These are phyloP conservation scores for Wickerhamiella galacta DNA, from an alignment of 805 yeast genomes.

Conservation along the genomic window DNA sequence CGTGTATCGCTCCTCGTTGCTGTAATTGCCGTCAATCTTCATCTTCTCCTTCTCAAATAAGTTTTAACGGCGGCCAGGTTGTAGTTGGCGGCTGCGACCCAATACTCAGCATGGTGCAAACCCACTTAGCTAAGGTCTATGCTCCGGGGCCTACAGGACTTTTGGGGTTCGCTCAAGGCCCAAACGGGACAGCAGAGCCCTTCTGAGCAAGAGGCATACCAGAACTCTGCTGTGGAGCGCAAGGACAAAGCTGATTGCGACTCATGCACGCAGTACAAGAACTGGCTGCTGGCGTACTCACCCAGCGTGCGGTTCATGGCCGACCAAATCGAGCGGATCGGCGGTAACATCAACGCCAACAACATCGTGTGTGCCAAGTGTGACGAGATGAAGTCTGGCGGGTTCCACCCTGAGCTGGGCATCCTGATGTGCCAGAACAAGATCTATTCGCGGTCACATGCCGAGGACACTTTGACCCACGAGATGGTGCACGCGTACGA, in stretches of 20 bases:
- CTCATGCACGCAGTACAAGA: slow-evolving; percentile 55
- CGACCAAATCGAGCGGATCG: slow-evolving; percentile 58
- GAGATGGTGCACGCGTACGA: slow-evolving; percentile 91
- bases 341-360: slow-evolving; percentile 31
- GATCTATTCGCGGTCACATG: slow-evolving; percentile 52
- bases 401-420: slow-evolving; percentile 82
- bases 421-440: slow-evolving; percentile 76
- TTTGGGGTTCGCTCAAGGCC: no score
- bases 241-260: slow-evolving; percentile 55
- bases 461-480: slow-evolving; percentile 84
- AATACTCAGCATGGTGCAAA: no score
- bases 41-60: no score
- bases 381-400: slow-evolving; percentile 73
- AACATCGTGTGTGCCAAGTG: slow-evolving; percentile 70
- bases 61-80: slow-evolving; percentile 40
- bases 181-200: no score
- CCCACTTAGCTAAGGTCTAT: no score
- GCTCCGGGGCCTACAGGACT: no score
- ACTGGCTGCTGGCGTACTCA: slow-evolving; percentile 56
- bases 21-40: no score
- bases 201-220: no score
- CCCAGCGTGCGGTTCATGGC: slow-evolving; percentile 81
- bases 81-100: slow-evolving; percentile 93
- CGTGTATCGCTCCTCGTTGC: slow-evolving; percentile 96
- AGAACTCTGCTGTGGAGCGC: no score